A percentile compares a stretch with the other conserved stretches of the same genome.
Conservation (phyloP, 2,329 filamentous ascomycete genomes). For the Ciborinia camelliae region DNA sequence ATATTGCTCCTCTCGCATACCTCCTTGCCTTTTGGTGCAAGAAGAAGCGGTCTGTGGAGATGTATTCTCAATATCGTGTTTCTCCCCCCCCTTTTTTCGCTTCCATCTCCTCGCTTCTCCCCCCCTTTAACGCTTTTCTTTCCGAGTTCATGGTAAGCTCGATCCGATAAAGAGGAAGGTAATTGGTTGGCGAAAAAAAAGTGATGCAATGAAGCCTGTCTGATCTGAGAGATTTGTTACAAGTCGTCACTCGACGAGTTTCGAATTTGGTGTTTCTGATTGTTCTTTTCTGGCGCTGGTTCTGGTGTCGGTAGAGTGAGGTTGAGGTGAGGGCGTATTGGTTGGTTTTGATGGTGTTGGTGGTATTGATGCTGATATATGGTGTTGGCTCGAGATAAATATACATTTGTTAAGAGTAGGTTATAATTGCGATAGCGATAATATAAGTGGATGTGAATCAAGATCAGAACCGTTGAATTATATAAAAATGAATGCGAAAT, state of each 20-base stretch:
- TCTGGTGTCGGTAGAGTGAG: background rate
- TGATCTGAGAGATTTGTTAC: background rate
- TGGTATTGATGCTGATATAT: background rate
- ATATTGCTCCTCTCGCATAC: slow-evolving; percentile 3
- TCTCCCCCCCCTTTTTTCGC: too few relatives aligned
- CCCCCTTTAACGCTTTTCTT: too few relatives aligned
- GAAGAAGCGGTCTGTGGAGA: background rate
- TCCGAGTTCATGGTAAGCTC: too few relatives aligned
- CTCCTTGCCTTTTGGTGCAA: too few relatives aligned
- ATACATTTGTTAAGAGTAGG: too few relatives aligned
- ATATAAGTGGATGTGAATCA: background rate
- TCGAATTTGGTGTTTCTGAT: background rate
- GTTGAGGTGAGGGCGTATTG: background rate
- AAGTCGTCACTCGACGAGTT: background rate
- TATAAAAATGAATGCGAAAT: background rate
- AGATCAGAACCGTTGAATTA: background rate
- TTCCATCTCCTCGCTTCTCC: too few relatives aligned
- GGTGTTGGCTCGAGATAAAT: background rate
- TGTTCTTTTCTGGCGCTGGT: background rate
- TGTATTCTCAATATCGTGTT: slow-evolving; percentile 4
- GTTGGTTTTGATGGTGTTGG: background rate
- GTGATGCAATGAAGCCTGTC: background rate
- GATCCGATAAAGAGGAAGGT: too few relatives aligned
- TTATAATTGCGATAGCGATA: background rate
- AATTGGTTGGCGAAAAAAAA: too few relatives aligned